phyloP scores from a whole-genome alignment of 106 monocot genomes.

The Gastrodia elata region DNA sequence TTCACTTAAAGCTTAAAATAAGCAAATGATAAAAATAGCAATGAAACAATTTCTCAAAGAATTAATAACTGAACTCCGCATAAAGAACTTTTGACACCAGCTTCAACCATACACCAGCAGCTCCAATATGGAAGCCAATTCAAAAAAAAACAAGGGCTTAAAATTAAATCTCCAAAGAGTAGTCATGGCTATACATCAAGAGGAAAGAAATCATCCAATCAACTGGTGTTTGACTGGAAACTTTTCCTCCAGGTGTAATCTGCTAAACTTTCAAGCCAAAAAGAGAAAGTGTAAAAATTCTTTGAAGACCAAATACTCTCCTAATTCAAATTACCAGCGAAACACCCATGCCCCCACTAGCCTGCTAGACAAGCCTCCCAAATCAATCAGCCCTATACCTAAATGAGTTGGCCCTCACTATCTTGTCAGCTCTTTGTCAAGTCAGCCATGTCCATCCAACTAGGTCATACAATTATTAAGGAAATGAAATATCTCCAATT shows the following conservation, averaged over 20 bases:
- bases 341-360: too few relatives aligned
- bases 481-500: too few relatives aligned
- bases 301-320: too few relatives aligned
- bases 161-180: not conserved
- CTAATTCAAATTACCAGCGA: too few relatives aligned
- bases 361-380: too few relatives aligned
- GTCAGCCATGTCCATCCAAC: too few relatives aligned
- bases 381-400: too few relatives aligned
- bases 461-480: too few relatives aligned
- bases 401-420: too few relatives aligned
- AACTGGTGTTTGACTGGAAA: not conserved
- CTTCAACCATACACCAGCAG: not conserved
- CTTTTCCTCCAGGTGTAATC: not conserved
- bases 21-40: not conserved
- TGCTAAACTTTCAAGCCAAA: too few relatives aligned
- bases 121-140: not conserved
- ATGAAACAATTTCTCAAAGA: not conserved
- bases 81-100: not conserved
- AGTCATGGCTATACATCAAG: not conserved
- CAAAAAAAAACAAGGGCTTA: not conserved
- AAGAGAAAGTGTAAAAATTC: too few relatives aligned
- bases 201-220: constrained; percentile 1
- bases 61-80: not conserved
- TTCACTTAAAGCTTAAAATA: not conserved
- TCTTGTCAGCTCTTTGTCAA: too few relatives aligned